Conservation (phyloP, 202 grass and related monocot genomes). For the Panicum hallii region DNA sequence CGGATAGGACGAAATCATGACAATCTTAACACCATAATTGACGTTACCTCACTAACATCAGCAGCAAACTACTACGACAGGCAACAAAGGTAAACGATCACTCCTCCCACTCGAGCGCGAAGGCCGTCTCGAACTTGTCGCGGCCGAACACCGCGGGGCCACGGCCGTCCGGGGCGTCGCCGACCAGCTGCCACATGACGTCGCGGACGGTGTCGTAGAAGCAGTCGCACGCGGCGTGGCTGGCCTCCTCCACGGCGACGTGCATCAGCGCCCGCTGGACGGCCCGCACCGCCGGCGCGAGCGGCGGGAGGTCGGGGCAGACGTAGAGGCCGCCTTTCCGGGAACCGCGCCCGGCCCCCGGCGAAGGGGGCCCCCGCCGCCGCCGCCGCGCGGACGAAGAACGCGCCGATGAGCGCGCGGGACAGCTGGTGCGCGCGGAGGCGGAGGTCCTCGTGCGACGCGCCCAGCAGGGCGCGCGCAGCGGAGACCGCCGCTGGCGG, state of each 20-base stretch:
- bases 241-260: background rate
- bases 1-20: too few species aligned
- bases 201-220: constrained; percentile 10
- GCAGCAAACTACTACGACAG: background rate
- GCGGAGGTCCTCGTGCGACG: constrained; percentile 42
- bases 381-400: background rate
- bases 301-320: constrained; percentile 34
- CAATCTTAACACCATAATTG: background rate
- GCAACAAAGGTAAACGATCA: background rate
- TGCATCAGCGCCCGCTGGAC: constrained; percentile 8
- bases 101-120: constrained; percentile 14
- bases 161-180: background rate
- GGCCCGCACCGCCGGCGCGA: background rate
- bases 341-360: background rate
- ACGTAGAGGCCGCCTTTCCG: constrained; percentile 20
- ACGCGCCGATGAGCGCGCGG: background rate
- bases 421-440: constrained; percentile 12
- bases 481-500: background rate
- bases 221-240: background rate
- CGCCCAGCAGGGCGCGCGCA: background rate
- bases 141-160: constrained; percentile 11
- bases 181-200: background rate
- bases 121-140: background rate
- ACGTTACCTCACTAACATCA: background rate
- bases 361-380: background rate